Evolutionary conservation across 2,329 filamentous ascomycete species (phyloP).

Genomic region (Pseudogymnoascus verrucosus): DNA sequence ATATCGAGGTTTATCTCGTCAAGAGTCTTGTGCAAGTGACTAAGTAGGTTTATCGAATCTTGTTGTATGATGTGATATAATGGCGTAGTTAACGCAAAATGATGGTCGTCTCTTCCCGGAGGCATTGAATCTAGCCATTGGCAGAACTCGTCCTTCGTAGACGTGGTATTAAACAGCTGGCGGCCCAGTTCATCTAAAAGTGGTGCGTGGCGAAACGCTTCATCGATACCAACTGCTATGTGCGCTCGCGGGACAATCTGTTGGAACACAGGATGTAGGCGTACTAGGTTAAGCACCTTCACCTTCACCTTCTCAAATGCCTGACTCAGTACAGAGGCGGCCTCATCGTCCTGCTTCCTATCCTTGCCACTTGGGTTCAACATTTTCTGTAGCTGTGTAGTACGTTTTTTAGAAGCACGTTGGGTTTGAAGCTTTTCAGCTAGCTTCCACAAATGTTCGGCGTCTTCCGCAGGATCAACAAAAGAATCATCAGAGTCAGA

Average conservation of each 20-base stretch:
- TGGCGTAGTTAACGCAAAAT: conserved; percentile 10
- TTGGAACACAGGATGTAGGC: neutral
- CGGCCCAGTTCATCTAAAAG: neutral
- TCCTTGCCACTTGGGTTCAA: neutral
- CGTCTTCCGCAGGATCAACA: neutral
- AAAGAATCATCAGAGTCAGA: neutral
- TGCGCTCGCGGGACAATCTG: conserved; percentile 8
- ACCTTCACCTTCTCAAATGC: neutral
- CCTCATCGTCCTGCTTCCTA: neutral
- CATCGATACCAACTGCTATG: conserved; percentile 9
- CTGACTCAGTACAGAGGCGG: neutral
- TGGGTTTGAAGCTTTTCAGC: neutral
- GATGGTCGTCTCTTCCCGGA: neutral
- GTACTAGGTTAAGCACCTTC: neutral
- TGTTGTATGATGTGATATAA: conserved; percentile 22
- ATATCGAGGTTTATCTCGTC: conserved; percentile 21
- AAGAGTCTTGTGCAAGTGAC: conserved; percentile 19
- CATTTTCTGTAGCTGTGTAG: neutral
- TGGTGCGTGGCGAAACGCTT: conserved; percentile 5
- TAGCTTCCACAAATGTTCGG: neutral
- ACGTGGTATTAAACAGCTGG: conserved; percentile 7
- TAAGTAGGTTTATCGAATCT: conserved; percentile 21
- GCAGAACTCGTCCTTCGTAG: conserved; percentile 11
- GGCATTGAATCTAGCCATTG: neutral
- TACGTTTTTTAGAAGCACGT: neutral